Evolutionary conservation across 192 early-diverging fungal species (phyloP).

Genomic region (Backusella morwellensis): DNA sequence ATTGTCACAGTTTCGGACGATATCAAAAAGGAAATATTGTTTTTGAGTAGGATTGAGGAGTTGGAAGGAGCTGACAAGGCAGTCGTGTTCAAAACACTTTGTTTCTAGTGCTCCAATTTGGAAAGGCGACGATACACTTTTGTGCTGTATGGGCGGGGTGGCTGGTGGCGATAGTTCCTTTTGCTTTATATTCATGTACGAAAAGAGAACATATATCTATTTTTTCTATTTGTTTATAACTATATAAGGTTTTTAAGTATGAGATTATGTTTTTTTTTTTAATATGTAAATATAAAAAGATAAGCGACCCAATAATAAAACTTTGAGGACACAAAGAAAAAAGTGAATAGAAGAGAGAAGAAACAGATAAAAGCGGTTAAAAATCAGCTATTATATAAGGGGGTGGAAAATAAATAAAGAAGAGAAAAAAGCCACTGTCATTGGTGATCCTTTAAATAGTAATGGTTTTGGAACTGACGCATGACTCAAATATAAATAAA

Average conservation of each 20-base stretch:
- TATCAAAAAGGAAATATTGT: conserved; percentile 40
- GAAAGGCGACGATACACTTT: conserved; percentile 11
- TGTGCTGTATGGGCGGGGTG: conserved; percentile 26
- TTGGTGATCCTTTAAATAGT: neutral
- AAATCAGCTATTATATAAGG: neutral
- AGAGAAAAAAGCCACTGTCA: neutral
- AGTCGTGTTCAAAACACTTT: conserved; percentile 13
- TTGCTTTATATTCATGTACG: neutral
- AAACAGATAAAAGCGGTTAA: neutral
- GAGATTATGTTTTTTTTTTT: neutral
- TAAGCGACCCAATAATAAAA: neutral
- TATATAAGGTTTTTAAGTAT: neutral
- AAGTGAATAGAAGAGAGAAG: neutral
- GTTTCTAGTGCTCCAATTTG: conserved; percentile 1
- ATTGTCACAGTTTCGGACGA: conserved; percentile 46
- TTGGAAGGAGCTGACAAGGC: conserved; percentile 35
- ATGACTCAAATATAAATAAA: neutral
- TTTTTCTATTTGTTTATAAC: neutral
- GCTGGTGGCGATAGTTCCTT: conserved; percentile 37
- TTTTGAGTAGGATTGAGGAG: conserved; percentile 32
- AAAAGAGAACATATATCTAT: neutral
- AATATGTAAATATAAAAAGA: neutral
- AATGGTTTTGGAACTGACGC: neutral
- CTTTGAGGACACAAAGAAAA: neutral
- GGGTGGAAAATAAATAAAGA: neutral